Percentiles rank a stretch among this genome's conserved stretches.
Evolutionary conservation across 495 filamentous ascomycete genomes (phyloP).

Genomic region (Aspergillus avenaceus): DNA sequence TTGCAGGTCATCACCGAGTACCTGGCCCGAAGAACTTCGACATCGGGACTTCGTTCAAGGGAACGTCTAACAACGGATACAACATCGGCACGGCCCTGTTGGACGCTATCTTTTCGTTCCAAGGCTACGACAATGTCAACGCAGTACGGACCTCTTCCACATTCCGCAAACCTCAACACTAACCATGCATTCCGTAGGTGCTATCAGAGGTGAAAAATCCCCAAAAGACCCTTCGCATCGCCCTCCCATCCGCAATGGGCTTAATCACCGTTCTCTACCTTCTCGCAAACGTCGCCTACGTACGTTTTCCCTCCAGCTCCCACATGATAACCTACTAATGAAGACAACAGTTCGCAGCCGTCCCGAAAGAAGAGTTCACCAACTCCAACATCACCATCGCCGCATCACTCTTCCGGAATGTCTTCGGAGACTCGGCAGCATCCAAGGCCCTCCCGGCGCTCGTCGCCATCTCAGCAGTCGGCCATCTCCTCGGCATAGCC

Average conservation of each 20-base stretch:
- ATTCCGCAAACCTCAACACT: not conserved
- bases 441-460: constrained; percentile 32
- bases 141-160: constrained; percentile 2
- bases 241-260: constrained; percentile 52
- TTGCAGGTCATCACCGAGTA: constrained; percentile 24
- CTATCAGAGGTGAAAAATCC: constrained; percentile 69
- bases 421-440: constrained; percentile 24
- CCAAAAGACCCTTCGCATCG: constrained; percentile 58
- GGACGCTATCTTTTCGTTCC: constrained; percentile 25
- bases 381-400: constrained; percentile 24
- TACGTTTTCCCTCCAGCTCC: not conserved
- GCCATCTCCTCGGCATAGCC: constrained; percentile 60
- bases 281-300: constrained; percentile 63
- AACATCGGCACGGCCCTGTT: constrained; percentile 24
- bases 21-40: constrained; percentile 20
- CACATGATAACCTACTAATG: not conserved
- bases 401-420: constrained; percentile 23
- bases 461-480: constrained; percentile 59
- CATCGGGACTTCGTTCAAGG: constrained; percentile 17
- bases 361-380: constrained; percentile 23
- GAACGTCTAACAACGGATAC: constrained; percentile 25
- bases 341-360: constrained; percentile 18
- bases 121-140: constrained; percentile 25
- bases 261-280: constrained; percentile 59
- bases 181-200: constrained; percentile 43